A percentile compares a stretch with the other conserved stretches of the same genome.
phyloP scores from a whole-genome alignment of 2,329 filamentous ascomycete genomes.

The Aspergillus udagawae region DNA sequence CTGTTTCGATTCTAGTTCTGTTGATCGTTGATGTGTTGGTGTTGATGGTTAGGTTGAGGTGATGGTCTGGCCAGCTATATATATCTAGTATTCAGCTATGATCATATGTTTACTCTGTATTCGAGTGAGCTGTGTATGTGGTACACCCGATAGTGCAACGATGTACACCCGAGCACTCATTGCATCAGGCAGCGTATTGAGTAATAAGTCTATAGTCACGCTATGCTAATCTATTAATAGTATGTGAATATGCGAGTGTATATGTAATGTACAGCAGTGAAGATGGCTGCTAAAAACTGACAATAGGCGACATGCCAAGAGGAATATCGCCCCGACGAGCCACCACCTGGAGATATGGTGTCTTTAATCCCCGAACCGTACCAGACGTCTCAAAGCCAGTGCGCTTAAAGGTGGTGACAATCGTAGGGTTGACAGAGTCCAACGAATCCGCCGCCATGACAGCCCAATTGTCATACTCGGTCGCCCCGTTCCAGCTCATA shows the following conservation, averaged over 20 bases:
- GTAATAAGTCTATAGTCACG: too few species aligned
- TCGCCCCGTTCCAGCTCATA: slow-evolving; percentile 40
- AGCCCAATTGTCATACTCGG: slow-evolving; percentile 35
- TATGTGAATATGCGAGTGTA: neutral
- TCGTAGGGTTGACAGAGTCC: slow-evolving; percentile 14
- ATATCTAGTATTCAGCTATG: neutral
- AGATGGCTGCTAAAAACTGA: slow-evolving; percentile 4
- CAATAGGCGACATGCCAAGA: slow-evolving; percentile 19
- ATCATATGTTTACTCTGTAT: too few species aligned
- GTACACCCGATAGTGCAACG: too few species aligned
- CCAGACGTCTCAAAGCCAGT: slow-evolving; percentile 27
- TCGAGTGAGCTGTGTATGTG: too few species aligned
- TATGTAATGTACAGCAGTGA: neutral
- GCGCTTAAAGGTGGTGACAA: slow-evolving; percentile 20
- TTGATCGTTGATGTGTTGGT: too few species aligned
- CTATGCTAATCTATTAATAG: neutral
- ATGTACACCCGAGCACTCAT: neutral
- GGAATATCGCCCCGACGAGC: slow-evolving; percentile 25
- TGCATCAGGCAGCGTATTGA: too few species aligned
- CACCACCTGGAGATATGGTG: slow-evolving; percentile 24
- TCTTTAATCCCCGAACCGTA: slow-evolving; percentile 12
- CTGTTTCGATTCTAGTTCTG: neutral
- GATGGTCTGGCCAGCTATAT: neutral
- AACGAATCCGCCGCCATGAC: slow-evolving; percentile 23
- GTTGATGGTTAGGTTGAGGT: neutral